Evolutionary conservation across 305 asterid genomes (phyloP).

Genomic region (Rubia peregrina): DNA sequence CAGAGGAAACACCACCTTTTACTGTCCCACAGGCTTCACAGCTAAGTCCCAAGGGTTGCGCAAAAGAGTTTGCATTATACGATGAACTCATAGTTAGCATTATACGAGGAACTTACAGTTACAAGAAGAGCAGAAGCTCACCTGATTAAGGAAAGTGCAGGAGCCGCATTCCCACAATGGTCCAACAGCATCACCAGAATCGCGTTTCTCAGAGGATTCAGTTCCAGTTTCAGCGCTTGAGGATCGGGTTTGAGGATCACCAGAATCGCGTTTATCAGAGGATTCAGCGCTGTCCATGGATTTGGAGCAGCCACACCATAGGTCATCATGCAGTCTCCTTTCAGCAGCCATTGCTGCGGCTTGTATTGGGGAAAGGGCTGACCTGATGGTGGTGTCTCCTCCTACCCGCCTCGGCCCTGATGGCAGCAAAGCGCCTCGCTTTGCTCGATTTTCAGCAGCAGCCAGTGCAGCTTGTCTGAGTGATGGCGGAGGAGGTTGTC

Average conservation of each 20-base stretch:
- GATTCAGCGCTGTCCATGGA: slow-evolving; percentile 28
- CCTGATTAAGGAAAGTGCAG: slow-evolving; percentile 66
- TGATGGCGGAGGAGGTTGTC: slow-evolving; percentile 50
- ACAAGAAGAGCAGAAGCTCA: slow-evolving; percentile 13
- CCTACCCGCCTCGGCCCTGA: slow-evolving; percentile 65
- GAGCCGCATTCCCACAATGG: slow-evolving; percentile 50
- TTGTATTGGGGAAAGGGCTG: slow-evolving; percentile 60
- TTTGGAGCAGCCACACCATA: slow-evolving; percentile 78
- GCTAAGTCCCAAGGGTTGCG: slow-evolving; percentile 44
- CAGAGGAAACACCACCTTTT: background rate
- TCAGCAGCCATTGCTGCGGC: slow-evolving; percentile 98
- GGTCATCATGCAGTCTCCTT: slow-evolving; percentile 67
- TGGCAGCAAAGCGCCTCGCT: slow-evolving; percentile 38
- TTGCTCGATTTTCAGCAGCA: slow-evolving; percentile 62
- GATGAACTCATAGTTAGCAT: too few species aligned
- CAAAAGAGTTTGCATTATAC: background rate
- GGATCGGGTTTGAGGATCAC: background rate
- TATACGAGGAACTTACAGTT: background rate
- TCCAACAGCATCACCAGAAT: slow-evolving; percentile 18
- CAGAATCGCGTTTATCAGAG: slow-evolving; percentile 19
- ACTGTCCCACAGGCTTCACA: slow-evolving; percentile 42
- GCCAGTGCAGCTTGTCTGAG: slow-evolving; percentile 54
- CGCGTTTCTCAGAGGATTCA: background rate
- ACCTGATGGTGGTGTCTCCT: slow-evolving; percentile 59
- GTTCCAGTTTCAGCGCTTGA: slow-evolving; percentile 8